Evolutionary conservation across 345 rosid species (phyloP).

Genomic region (Carallia pectinifolia): DNA sequence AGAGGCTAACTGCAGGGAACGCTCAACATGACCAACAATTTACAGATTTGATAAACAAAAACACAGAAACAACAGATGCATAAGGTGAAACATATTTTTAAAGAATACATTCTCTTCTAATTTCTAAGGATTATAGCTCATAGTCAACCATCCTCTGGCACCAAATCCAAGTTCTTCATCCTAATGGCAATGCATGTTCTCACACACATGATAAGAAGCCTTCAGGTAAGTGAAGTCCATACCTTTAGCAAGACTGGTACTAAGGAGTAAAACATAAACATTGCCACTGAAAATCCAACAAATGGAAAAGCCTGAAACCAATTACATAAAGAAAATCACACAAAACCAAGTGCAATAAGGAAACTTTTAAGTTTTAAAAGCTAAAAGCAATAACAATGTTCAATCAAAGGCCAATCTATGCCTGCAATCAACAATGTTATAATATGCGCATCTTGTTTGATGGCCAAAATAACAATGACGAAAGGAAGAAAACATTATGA

Average conservation of each 20-base stretch:
- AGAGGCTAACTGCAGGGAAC: neutral
- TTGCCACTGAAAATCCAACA: slow-evolving; percentile 53
- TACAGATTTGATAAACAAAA: neutral
- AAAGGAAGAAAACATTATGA: neutral
- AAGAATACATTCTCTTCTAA: neutral
- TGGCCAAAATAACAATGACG: no score
- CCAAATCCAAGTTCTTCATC: slow-evolving; percentile 1
- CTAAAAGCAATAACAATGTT: neutral
- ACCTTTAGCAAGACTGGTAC: slow-evolving; percentile 87
- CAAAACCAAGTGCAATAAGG: slow-evolving; percentile 4
- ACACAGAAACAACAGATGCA: neutral
- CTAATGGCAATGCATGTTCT: slow-evolving; percentile 3
- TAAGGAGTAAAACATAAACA: slow-evolving; percentile 80
- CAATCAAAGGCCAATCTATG: neutral
- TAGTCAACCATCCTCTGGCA: neutral
- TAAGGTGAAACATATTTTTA: neutral
- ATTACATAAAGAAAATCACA: slow-evolving; percentile 6
- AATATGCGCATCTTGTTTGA: neutral
- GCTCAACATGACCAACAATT: neutral
- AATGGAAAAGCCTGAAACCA: slow-evolving; percentile 69
- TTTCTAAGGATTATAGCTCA: neutral
- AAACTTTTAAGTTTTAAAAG: neutral
- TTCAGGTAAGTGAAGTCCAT: slow-evolving; percentile 16
- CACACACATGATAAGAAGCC: neutral
- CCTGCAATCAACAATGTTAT: neutral